phyloP scores from a whole-genome alignment of 768 basidiomycete genomes.

The Phlebiopsis gigantea region DNA sequence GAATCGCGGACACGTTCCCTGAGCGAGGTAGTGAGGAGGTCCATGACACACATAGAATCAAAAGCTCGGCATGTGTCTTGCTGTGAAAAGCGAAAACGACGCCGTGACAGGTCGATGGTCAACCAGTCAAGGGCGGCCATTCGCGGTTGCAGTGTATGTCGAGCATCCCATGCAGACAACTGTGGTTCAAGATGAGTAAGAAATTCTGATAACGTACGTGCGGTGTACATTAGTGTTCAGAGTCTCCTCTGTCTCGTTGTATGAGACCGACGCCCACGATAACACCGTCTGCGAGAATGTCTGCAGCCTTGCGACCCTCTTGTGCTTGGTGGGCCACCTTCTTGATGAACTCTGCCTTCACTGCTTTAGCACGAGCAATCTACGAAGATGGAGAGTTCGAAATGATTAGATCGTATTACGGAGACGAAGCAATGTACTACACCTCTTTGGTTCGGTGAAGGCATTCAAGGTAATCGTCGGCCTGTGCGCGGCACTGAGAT shows the following conservation, averaged over 20 bases:
- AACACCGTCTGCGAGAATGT: slow-evolving; percentile 66
- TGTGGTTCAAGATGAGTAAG: too few relatives aligned
- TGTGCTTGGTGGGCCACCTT: slow-evolving; percentile 59
- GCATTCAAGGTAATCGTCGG: slow-evolving; percentile 89
- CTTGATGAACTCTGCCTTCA: slow-evolving; percentile 68
- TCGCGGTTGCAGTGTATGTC: too few relatives aligned
- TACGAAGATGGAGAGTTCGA: slow-evolving; percentile 18
- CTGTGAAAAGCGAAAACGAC: too few relatives aligned
- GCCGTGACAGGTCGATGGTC: background rate
- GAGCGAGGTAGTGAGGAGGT: too few relatives aligned
- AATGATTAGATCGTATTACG: background rate
- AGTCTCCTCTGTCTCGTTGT: slow-evolving; percentile 36
- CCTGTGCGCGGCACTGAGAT: slow-evolving; percentile 59
- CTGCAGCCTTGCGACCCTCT: slow-evolving; percentile 67
- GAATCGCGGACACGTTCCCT: too few relatives aligned
- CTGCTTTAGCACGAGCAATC: slow-evolving; percentile 61
- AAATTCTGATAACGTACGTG: too few relatives aligned
- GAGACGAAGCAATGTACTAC: slow-evolving; percentile 19
- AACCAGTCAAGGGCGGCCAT: background rate
- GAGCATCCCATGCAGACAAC: too few relatives aligned
- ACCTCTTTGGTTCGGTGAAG: slow-evolving; percentile 89
- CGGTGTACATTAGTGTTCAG: slow-evolving; percentile 1
- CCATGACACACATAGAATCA: too few relatives aligned
- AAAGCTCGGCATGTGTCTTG: too few relatives aligned
- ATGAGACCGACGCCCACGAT: slow-evolving; percentile 76